Percentiles rank a stretch among this genome's conserved stretches.
phyloP scores from a whole-genome alignment of 805 yeast genomes.

The Blastobotrys terrestris region DNA sequence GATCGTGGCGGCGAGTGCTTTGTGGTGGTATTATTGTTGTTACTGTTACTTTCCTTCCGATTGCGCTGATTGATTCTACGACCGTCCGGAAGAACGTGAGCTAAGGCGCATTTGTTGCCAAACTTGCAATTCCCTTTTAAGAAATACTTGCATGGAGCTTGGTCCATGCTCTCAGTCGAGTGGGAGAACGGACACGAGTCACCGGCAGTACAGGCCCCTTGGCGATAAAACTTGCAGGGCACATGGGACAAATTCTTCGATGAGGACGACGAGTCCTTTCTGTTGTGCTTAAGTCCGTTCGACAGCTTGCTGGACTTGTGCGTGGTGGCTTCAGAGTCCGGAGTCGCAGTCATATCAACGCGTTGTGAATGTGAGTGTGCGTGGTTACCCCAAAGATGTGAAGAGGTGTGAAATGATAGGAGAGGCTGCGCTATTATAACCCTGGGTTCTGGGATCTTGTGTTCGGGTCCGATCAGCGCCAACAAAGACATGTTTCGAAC shows the following conservation, averaged over 20 bases:
- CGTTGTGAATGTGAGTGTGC: neutral
- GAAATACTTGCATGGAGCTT: conserved; percentile 80
- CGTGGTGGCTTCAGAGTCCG: neutral
- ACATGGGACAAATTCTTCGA: conserved; percentile 67
- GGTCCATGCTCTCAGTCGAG: conserved; percentile 47
- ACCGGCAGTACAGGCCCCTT: conserved; percentile 96
- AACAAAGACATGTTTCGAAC: neutral
- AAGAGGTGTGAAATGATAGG: neutral
- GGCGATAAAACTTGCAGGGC: conserved; percentile 89
- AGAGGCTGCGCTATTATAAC: neutral
- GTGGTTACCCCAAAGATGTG: neutral
- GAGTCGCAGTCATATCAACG: neutral
- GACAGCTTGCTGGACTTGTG: conserved; percentile 10
- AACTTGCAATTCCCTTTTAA: conserved; percentile 96
- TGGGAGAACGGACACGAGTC: conserved; percentile 88
- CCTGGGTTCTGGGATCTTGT: neutral
- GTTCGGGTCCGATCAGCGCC: neutral
- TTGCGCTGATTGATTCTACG: conserved; percentile 51
- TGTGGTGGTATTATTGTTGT: conserved; percentile 1
- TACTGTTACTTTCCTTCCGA: conserved; percentile 1
- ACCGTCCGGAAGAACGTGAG: conserved; percentile 86
- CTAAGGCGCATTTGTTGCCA: conserved; percentile 90
- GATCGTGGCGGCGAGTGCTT: conserved; percentile 1
- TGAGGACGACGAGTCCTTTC: conserved; percentile 3
- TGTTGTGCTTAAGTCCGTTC: conserved; percentile 9